These are phyloP conservation scores for Boletellus sp. DNA, from an alignment of 768 basidiomycete species.

Conservation along the genomic window DNA sequence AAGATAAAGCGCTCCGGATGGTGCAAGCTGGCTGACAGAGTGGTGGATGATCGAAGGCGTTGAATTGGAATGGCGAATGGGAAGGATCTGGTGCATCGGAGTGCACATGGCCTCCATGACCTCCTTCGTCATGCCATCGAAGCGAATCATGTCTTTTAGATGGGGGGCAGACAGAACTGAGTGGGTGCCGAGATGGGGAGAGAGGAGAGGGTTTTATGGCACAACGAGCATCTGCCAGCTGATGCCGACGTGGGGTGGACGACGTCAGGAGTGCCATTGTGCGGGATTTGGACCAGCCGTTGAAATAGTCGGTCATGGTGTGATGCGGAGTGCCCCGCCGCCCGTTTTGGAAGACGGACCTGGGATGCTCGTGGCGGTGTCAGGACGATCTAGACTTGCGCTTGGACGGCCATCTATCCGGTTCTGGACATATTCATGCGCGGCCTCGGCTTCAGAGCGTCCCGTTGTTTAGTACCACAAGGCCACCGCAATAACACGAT, in stretches of 20 bases:
- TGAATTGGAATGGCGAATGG: constrained; percentile 27
- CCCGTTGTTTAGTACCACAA: not conserved
- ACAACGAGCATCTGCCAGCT: constrained; percentile 1
- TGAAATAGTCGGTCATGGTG: constrained; percentile 31
- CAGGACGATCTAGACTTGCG: constrained; percentile 18
- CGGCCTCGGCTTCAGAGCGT: not conserved
- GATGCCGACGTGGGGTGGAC: not conserved
- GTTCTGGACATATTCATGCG: constrained; percentile 1
- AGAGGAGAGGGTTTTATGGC: constrained; percentile 4
- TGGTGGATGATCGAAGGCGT: constrained; percentile 18
- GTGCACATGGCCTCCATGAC: constrained; percentile 84
- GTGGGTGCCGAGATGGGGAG: not conserved
- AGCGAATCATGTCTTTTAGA: constrained; percentile 60
- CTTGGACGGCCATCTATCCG: not conserved
- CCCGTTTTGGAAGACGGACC: constrained; percentile 24
- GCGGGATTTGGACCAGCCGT: constrained; percentile 2
- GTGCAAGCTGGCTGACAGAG: constrained; percentile 13
- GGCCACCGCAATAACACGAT: too few relatives aligned
- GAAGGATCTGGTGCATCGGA: constrained; percentile 74
- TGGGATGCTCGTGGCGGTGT: constrained; percentile 12
- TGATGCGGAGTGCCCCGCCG: constrained; percentile 14
- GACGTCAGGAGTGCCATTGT: constrained; percentile 12
- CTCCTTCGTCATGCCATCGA: constrained; percentile 69
- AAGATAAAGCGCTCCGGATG: constrained; percentile 58
- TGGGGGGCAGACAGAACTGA: not conserved